A percentile compares a stretch with the other conserved stretches of the same genome.
These are phyloP conservation scores for Curvularia lunata DNA, from an alignment of 2,329 filamentous ascomycete species.

Conservation along the genomic window DNA sequence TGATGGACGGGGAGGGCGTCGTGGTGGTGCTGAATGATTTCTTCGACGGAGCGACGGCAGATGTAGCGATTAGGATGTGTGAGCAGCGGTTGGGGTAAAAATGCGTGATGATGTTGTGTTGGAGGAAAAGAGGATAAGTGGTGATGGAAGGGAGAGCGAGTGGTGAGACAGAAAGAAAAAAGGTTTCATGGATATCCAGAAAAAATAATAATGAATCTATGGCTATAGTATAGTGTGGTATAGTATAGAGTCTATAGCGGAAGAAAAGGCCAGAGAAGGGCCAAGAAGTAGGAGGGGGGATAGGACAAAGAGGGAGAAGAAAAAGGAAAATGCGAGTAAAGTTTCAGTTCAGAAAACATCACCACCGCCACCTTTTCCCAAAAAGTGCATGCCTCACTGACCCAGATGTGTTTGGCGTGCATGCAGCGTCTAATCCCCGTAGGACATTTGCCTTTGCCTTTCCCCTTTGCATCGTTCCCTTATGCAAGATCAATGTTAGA, in stretches of 20 bases:
- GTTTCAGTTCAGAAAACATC: not conserved
- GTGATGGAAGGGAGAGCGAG: not conserved
- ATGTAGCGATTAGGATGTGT: slow-evolving; percentile 54
- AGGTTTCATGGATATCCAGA: not conserved
- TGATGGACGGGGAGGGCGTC: slow-evolving; percentile 50
- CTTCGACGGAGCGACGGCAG: slow-evolving; percentile 58
- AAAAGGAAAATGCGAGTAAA: not conserved
- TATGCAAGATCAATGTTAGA: not conserved
- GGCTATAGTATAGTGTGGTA: not conserved
- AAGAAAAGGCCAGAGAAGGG: not conserved
- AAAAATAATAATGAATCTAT: not conserved
- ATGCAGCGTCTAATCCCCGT: not conserved
- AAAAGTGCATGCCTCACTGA: not conserved
- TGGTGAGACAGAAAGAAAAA: no score
- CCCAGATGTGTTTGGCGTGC: not conserved
- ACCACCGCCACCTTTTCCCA: not conserved
- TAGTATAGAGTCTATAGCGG: not conserved
- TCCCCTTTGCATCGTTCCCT: not conserved
- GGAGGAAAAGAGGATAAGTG: not conserved
- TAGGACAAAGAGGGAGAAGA: not conserved
- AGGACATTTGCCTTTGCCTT: not conserved
- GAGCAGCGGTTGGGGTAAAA: slow-evolving; percentile 43
- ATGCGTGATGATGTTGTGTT: no score
- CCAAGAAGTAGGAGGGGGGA: not conserved
- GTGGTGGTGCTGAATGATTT: slow-evolving; percentile 60